Evolutionary conservation across 1,284 basidiomycete species (phyloP).

Genomic region (Moesziomyces sp.): DNA sequence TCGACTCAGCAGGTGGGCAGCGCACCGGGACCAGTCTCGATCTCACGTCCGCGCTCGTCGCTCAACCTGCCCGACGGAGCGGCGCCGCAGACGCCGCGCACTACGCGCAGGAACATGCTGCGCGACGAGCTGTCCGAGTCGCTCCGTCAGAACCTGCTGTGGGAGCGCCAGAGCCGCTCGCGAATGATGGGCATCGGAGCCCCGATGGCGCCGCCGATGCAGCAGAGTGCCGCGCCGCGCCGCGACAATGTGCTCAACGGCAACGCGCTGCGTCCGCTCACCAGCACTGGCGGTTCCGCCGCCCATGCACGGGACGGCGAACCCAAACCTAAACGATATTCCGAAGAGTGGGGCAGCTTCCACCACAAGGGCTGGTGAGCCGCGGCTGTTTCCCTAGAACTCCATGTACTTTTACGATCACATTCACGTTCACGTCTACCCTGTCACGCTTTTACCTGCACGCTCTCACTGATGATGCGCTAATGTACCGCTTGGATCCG

Average conservation of each 20-base stretch:
- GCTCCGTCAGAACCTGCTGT: conserved; percentile 81
- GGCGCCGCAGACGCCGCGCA: conserved; percentile 81
- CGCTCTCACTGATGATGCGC: too few relatives aligned
- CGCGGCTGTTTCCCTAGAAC: not conserved
- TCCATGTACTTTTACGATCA: not conserved
- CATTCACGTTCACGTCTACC: too few relatives aligned
- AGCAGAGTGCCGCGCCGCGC: conserved; percentile 8
- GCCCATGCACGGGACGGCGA: conserved; percentile 18
- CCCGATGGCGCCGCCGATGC: conserved; percentile 24
- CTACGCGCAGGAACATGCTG: conserved; percentile 84
- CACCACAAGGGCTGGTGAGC: conserved; percentile 63
- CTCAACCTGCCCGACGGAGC: conserved; percentile 65
- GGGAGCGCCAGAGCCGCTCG: conserved; percentile 75
- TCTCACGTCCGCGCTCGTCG: conserved; percentile 42
- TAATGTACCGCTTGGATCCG: too few relatives aligned
- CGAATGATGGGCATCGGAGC: conserved; percentile 63
- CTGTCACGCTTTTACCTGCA: too few relatives aligned
- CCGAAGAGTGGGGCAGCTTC: conserved; percentile 60
- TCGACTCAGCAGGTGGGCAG: conserved; percentile 11
- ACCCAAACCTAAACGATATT: conserved; percentile 38
- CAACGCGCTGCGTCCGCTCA: conserved; percentile 53
- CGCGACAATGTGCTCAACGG: conserved; percentile 55
- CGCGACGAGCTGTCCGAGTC: conserved; percentile 86
- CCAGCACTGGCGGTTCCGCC: conserved; percentile 31
- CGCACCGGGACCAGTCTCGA: conserved; percentile 31